Conservation (phyloP, 371 early-diverging fungal species). For the Homolaphlyctis polyrhiza region DNA sequence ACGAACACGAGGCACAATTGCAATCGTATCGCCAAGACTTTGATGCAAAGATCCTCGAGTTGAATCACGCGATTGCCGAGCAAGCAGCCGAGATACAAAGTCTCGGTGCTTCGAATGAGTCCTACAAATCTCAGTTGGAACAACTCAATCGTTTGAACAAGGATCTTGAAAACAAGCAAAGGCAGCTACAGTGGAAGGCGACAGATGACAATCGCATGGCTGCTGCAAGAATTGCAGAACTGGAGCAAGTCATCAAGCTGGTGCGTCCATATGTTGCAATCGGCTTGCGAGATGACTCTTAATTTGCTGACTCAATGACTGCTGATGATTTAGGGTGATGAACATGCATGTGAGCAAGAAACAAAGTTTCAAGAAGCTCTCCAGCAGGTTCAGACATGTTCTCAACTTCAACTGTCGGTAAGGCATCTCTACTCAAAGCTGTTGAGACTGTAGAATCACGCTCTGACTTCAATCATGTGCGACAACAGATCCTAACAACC, state of each 20-base stretch:
- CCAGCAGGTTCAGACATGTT: no score
- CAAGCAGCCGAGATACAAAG: constrained; percentile 12
- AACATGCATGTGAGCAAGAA: no score
- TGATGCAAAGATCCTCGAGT: constrained; percentile 5
- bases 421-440: no score
- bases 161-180: constrained; percentile 16
- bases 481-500: not conserved
- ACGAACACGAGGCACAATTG: constrained; percentile 11
- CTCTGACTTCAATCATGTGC: not conserved
- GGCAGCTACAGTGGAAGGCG: constrained; percentile 26
- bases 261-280: no score
- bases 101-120: constrained; percentile 5
- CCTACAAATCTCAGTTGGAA: no score
- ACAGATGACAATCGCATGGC: constrained; percentile 19
- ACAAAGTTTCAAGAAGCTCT: no score
- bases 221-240: constrained; percentile 11
- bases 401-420: no score
- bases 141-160: not conserved
- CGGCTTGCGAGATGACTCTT: no score
- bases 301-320: no score
- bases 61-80: constrained; percentile 11
- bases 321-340: no score
- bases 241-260: constrained; percentile 17
- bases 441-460: not conserved
- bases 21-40: constrained; percentile 6